Conservation (phyloP, 2,329 filamentous ascomycete species). For the Beauveria australis region DNA sequence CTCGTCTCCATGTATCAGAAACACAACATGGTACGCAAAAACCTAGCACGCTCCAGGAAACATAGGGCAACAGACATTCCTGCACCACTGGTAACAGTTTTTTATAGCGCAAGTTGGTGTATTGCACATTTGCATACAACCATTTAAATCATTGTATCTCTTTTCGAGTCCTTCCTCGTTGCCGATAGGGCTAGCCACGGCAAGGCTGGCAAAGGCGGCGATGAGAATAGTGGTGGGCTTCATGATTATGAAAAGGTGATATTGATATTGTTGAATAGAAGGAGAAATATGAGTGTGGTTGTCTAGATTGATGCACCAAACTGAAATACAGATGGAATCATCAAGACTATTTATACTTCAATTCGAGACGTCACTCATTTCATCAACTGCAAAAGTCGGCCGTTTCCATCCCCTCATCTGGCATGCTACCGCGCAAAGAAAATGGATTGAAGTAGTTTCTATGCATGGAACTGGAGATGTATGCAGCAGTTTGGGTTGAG, state of each 20-base stretch:
- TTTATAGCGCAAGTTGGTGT: conserved; percentile 9
- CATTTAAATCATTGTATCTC: conserved; percentile 8
- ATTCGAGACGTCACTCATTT: background rate
- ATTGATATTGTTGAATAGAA: background rate
- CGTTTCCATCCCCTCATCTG: background rate
- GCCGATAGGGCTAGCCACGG: conserved; percentile 3
- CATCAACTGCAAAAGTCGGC: background rate
- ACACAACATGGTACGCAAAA: too few relatives aligned
- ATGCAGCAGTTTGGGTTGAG: background rate
- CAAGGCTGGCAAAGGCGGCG: conserved; percentile 5
- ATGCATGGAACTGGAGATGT: background rate
- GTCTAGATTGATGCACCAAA: background rate
- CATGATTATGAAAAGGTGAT: background rate
- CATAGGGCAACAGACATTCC: background rate
- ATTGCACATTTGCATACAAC: conserved; percentile 6
- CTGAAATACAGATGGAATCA: background rate
- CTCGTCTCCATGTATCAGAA: too few relatives aligned
- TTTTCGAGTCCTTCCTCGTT: conserved; percentile 8
- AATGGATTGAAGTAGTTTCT: background rate
- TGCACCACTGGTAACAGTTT: conserved; percentile 11
- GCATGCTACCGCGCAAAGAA: background rate
- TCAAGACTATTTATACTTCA: conserved; percentile 3
- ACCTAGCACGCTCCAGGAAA: background rate
- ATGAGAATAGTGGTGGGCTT: conserved; percentile 8
- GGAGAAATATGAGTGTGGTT: background rate